These are phyloP conservation scores for Chalciporus pseudorubinellus DNA, from an alignment of 768 basidiomycete genomes.

Conservation along the genomic window DNA sequence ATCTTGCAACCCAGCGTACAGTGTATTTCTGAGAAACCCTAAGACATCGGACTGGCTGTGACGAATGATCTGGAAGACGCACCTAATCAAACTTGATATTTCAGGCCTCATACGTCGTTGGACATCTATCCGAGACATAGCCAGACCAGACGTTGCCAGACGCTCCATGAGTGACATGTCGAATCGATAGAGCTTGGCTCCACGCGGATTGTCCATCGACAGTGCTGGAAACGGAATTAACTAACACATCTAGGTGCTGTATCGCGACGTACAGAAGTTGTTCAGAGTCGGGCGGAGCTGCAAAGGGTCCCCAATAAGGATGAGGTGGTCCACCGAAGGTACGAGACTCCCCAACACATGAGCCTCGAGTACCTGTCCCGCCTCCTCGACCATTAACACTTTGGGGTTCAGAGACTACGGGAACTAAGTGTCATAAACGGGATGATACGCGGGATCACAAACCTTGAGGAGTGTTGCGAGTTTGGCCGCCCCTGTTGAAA, in stretches of 20 bases:
- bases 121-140: slow-evolving; percentile 69
- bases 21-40: slow-evolving; percentile 41
- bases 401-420: slow-evolving; percentile 54
- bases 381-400: slow-evolving; percentile 74
- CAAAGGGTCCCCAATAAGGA: slow-evolving; percentile 77
- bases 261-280: slow-evolving; percentile 48
- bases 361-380: slow-evolving; percentile 79
- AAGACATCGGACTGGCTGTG: neutral
- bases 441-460: neutral
- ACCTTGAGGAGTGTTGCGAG: slow-evolving; percentile 57
- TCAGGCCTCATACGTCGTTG: slow-evolving; percentile 74
- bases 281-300: slow-evolving; percentile 71
- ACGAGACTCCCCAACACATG: slow-evolving; percentile 67
- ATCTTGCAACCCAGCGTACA: slow-evolving; percentile 62
- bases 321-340: slow-evolving; percentile 65
- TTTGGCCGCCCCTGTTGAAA: slow-evolving; percentile 60
- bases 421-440: neutral
- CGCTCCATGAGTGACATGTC: slow-evolving; percentile 79
- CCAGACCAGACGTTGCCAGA: slow-evolving; percentile 50
- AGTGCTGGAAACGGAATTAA: slow-evolving; percentile 42
- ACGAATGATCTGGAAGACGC: neutral
- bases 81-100: slow-evolving; percentile 53
- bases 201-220: slow-evolving; percentile 64
- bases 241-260: neutral
- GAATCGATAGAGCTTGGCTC: slow-evolving; percentile 56